These are phyloP conservation scores for Rhodotorula sphaerocarpa DNA, from an alignment of 768 basidiomycete genomes.

Conservation along the genomic window DNA sequence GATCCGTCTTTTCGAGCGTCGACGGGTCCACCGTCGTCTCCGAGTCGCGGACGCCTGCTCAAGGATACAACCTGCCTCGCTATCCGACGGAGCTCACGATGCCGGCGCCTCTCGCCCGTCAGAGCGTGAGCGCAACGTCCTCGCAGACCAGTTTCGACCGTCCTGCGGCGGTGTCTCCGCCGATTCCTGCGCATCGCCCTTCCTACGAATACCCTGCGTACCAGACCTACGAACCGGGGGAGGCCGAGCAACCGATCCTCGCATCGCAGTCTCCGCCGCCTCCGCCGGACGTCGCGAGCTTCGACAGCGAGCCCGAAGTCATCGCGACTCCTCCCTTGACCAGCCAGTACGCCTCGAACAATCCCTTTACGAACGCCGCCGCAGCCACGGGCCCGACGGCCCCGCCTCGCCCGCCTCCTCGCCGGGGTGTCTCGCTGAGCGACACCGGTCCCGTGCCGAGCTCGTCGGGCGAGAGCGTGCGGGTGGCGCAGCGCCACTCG, in stretches of 20 bases:
- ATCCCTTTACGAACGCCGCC: conserved; percentile 10
- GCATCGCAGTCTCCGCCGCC: conserved; percentile 12
- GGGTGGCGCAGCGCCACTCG: conserved; percentile 20
- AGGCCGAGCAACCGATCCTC: conserved; percentile 31
- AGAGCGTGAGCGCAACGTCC: conserved; percentile 10
- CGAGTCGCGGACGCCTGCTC: conserved; percentile 7
- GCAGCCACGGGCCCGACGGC: neutral
- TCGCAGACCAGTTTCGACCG: conserved; percentile 19
- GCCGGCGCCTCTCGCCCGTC: conserved; percentile 37
- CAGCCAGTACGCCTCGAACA: conserved; percentile 9
- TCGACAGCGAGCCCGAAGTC: conserved; percentile 4
- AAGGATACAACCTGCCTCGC: neutral
- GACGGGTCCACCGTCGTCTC: conserved; percentile 26
- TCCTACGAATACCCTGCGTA: conserved; percentile 35
- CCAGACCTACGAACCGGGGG: conserved; percentile 28
- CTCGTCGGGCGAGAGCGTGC: conserved; percentile 39
- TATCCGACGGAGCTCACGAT: conserved; percentile 40
- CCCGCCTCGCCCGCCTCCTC: neutral
- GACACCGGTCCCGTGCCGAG: conserved; percentile 77
- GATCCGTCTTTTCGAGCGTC: conserved; percentile 59
- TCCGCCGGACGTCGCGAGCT: neutral
- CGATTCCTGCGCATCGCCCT: conserved; percentile 5
- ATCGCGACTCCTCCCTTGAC: neutral
- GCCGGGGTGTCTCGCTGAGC: conserved; percentile 65
- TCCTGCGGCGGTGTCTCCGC: neutral